A percentile compares a stretch with the other conserved stretches of the same genome.
phyloP scores from a whole-genome alignment of 2,329 filamentous ascomycete genomes.

The Aureobasidium melanogenum region DNA sequence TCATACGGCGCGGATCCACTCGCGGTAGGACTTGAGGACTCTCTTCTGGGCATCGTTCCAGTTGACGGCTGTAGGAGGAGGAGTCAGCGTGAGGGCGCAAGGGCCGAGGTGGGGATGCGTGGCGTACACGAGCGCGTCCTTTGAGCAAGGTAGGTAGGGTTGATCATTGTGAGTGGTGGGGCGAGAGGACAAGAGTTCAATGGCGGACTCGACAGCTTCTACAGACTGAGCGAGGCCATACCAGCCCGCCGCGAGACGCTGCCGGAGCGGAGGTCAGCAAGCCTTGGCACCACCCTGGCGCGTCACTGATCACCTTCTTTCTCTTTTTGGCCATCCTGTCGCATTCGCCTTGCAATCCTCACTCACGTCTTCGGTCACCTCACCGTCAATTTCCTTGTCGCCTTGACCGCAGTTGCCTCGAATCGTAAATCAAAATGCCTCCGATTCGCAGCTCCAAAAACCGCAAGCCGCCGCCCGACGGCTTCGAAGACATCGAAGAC shows the following conservation, averaged over 20 bases:
- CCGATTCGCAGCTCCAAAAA: constrained; percentile 66
- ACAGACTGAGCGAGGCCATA: background rate
- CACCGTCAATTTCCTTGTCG: background rate
- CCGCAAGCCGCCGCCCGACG: constrained; percentile 74
- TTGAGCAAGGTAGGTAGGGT: constrained; percentile 77
- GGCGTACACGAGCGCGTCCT: constrained; percentile 44
- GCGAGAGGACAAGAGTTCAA: background rate
- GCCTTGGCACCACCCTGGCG: background rate
- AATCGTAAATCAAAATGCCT: constrained; percentile 49
- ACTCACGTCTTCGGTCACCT: background rate
- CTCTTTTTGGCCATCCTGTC: background rate
- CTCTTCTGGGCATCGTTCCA: constrained; percentile 81
- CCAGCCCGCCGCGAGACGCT: background rate
- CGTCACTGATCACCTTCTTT: background rate
- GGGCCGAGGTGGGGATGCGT: background rate
- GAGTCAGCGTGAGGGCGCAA: constrained; percentile 13
- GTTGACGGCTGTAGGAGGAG: constrained; percentile 60
- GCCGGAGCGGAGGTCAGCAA: background rate
- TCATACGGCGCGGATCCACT: constrained; percentile 94
- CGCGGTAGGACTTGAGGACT: constrained; percentile 82
- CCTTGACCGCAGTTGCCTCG: background rate
- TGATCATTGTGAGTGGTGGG: constrained; percentile 52
- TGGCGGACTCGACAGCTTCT: background rate
- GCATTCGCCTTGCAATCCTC: background rate
- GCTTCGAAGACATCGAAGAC: constrained; percentile 82